These are phyloP conservation scores for Geosmithia flava DNA, from an alignment of 2,329 filamentous ascomycete species.

Conservation along the genomic window DNA sequence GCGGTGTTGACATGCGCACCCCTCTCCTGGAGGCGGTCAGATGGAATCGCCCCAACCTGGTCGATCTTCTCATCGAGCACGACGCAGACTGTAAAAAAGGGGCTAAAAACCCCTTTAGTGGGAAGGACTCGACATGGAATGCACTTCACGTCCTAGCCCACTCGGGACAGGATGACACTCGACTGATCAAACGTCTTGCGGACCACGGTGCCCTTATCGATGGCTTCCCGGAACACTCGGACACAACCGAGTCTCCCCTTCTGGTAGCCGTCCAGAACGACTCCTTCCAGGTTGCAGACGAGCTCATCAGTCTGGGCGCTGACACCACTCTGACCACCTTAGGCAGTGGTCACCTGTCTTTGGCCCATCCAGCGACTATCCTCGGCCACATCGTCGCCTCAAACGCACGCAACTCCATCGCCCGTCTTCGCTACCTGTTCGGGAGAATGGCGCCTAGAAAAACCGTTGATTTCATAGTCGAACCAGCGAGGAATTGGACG, in stretches of 20 bases:
- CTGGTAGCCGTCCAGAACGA: background rate
- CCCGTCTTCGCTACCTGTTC: background rate
- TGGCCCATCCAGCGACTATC: background rate
- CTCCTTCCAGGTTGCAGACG: background rate
- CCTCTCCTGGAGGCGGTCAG: background rate
- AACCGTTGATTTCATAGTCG: background rate
- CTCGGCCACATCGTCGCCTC: background rate
- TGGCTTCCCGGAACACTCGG: background rate
- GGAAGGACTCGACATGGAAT: background rate
- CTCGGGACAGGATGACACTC: background rate
- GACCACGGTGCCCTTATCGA: background rate
- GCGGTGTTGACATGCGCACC: background rate
- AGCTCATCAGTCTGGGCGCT: background rate
- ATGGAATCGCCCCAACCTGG: background rate
- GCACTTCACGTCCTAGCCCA: background rate
- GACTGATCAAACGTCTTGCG: background rate
- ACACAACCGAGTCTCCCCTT: background rate
- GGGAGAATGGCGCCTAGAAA: background rate
- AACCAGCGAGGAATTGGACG: background rate
- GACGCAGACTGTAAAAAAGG: background rate
- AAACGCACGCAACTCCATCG: background rate
- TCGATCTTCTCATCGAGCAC: background rate
- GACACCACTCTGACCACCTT: background rate
- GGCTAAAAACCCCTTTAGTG: background rate
- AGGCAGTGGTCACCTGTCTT: background rate